Evolutionary conservation across 2,329 filamentous ascomycete genomes (phyloP), one percentile per base, ranked within the genome.

Genomic region (Dactylonectria macrodidyma): DNA sequence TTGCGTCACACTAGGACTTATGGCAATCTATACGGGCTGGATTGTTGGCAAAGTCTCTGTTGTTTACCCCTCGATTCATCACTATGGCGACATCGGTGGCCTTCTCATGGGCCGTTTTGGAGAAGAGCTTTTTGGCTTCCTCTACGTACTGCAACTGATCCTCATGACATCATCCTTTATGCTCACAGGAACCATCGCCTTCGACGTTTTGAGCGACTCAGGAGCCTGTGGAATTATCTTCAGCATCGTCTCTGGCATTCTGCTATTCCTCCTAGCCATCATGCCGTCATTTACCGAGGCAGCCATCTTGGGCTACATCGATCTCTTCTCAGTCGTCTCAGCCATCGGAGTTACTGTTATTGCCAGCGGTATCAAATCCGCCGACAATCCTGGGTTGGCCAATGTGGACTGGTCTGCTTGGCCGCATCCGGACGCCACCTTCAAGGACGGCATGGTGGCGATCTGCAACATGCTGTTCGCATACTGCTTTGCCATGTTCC

Each of bases 131-230:
- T 81, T 91, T 57, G 88, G 87, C n/a, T 76, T 82, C 59, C 87
- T 84, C 47, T 88, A 90, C 72, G 79, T 86, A 14, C 77, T 91
- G n/a, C 87, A 91, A 77, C 81, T 92, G 16, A 78, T 91, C 50
- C 91, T 92, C 80, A 85, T 91, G 75, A 88, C 90, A 81, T 88
- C 86, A 19, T 90, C 89, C 26, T 91, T 93, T 78, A 81, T 91
- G 46, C 81, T 92, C 60, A 91, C 89, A 0, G 91, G 91, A 73
- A 84, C 84, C 24, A 89, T 91, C 70, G 89, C 89, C 70, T 85
- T 91, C 78, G 90, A 89, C 71, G 87, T 84, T 30, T 80, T 92
- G 60, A 90, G 88, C 2, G 78, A 86, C 2, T 84, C 90, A 71
- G 85, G 73, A 47, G 67, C 75, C 5, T 82, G 81, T 75, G 77